Base-by-base conservation (phyloP, 257 asterid genomes). In the Coffea eugenioides region DNA sequence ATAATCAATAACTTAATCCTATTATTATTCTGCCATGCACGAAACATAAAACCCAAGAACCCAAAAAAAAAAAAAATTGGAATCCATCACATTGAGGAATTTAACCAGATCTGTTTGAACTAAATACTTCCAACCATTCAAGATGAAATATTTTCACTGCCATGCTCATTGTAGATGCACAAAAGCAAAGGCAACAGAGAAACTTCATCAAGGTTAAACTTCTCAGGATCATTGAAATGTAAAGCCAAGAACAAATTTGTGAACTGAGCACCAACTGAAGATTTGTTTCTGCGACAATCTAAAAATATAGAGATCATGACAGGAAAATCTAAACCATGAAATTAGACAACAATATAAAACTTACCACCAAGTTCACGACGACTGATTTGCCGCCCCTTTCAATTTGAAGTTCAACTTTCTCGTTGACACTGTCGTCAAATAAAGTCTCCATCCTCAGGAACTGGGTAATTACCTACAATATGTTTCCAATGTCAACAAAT, bases 301-400 rank as follows among this genome's bases (percentile, higher is more conserved):
- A 70, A 45, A 48, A 20, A 1, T 51, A 0, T 3, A 52, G 1
- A 20, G 27, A 61, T n/a, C 34, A 61, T 23, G 9, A 13, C 8
- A 31, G 34, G 9, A 39, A 39, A 20, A 1, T 34, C 34, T 4
- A 59, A 74, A 45, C 5, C 34, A 57, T 39, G n/a, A 2, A 48
- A 59, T 20, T 51, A 45, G 39, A 56, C 3, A 43, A 39, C 46
- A 68, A 75, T 45, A 69, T 49, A 73, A 82, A 81, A 83, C 95
- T 84, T 75, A 94, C 98, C 91, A 75, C 83, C 86, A 96, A 85
- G 73, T 88, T 87, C 82, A 96, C 86, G 52, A 91, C 89, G 90
- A 96, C 80, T 25, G 97, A 85, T 84, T 88, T 90, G 83, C 98
- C 99, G 72, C 99, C 99, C 88, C 99, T 88, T 91, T 96, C 99